phyloP scores from a whole-genome alignment of 2,329 filamentous ascomycete species.

The Pyricularia pennisetigena region DNA sequence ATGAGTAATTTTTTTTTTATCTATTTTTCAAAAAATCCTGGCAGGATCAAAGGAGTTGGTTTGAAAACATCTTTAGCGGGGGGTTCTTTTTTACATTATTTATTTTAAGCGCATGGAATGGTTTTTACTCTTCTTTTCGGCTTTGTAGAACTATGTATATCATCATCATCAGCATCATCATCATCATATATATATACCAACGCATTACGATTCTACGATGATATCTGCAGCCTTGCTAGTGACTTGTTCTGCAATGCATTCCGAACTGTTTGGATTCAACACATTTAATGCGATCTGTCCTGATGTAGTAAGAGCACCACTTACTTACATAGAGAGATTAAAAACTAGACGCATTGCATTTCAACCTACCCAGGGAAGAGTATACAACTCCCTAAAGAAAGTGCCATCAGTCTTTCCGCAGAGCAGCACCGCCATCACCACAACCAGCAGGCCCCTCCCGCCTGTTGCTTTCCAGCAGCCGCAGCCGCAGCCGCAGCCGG shows the following conservation, averaged over 20 bases:
- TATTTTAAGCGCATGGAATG: not conserved
- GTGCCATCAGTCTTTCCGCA: too few relatives aligned
- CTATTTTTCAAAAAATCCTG: not conserved
- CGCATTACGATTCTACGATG: not conserved
- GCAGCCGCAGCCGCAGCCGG: not conserved
- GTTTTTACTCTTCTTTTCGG: not conserved
- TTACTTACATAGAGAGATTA: too few relatives aligned
- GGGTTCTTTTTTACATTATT: not conserved
- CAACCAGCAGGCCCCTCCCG: not conserved
- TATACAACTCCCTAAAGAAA: too few relatives aligned
- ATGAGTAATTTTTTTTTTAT: not conserved
- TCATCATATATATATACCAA: not conserved
- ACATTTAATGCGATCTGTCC: too few relatives aligned
- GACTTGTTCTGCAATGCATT: too few relatives aligned
- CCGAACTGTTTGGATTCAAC: too few relatives aligned
- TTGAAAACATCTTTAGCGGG: not conserved
- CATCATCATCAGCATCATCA: not conserved
- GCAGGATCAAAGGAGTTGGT: not conserved
- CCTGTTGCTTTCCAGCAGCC: not conserved
- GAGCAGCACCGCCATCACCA: too few relatives aligned
- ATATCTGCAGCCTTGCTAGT: not conserved
- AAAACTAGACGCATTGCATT: too few relatives aligned
- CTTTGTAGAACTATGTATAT: not conserved
- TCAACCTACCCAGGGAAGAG: too few relatives aligned
- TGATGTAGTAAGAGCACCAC: too few relatives aligned